phyloP scores from a whole-genome alignment of 179 eudicot genomes.

The Sideroxylon spinosum region DNA sequence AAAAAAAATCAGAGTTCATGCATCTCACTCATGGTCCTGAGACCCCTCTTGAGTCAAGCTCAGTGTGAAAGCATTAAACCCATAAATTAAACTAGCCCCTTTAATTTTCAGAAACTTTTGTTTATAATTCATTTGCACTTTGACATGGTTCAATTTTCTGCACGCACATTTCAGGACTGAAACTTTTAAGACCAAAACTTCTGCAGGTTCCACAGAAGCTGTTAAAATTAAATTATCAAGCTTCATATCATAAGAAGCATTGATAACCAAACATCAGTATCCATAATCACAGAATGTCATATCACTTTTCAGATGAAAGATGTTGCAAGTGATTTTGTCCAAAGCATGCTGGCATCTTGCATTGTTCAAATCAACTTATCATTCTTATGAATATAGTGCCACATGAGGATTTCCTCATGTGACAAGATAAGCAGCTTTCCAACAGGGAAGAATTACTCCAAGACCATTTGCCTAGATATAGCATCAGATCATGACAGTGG shows the following conservation, averaged over 20 bases:
- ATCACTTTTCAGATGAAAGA: background rate
- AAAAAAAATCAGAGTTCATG: background rate
- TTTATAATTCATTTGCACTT: background rate
- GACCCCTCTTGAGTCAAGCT: background rate
- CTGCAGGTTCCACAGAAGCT: background rate
- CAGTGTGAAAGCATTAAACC: background rate
- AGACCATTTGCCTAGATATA: background rate
- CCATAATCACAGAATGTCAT: background rate
- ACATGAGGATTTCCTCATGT: background rate
- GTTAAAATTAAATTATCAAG: background rate
- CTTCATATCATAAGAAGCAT: background rate
- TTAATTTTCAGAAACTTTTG: background rate
- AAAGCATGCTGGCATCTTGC: background rate
- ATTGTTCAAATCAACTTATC: background rate
- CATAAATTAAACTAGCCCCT: background rate
- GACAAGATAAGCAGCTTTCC: background rate
- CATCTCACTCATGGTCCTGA: constrained; percentile 4
- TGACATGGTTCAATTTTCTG: background rate
- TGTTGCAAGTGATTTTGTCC: background rate
- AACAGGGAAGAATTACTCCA: background rate
- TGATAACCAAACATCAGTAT: background rate
- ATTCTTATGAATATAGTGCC: background rate
- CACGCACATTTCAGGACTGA: background rate
- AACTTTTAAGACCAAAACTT: background rate
- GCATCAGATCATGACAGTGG: background rate